Evolutionary conservation across 305 asterid species (phyloP).

Genomic region (Ilex paraguariensis): DNA sequence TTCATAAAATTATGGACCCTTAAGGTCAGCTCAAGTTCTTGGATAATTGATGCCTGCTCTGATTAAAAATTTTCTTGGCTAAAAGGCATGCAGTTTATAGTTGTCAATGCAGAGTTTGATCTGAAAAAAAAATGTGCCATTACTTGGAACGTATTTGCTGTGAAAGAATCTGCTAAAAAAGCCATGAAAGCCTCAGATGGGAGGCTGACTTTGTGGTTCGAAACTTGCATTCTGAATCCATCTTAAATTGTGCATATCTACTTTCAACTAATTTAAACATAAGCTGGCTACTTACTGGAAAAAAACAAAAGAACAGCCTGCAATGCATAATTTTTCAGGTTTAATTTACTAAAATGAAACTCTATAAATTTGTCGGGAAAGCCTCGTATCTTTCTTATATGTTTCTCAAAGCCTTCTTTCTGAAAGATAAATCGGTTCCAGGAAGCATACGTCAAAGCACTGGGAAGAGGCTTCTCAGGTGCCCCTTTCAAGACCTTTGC

Average conservation of each 20-base stretch:
- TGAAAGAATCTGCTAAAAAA: neutral
- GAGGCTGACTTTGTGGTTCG: neutral
- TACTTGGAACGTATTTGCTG: neutral
- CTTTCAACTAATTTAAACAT: too few relatives aligned
- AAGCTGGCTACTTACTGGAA: too few relatives aligned
- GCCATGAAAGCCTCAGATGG: neutral
- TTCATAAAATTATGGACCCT: slow-evolving; percentile 89
- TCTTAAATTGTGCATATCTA: too few relatives aligned
- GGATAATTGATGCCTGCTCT: neutral
- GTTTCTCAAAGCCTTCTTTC: neutral
- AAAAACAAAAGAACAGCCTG: neutral
- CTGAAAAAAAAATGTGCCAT: too few relatives aligned
- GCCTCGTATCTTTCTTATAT: neutral
- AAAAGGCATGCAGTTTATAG: neutral
- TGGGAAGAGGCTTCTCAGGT: slow-evolving; percentile 85
- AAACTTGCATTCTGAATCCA: too few relatives aligned
- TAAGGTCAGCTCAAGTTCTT: slow-evolving; percentile 38
- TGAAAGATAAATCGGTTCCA: slow-evolving; percentile 21
- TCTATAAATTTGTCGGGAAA: too few relatives aligned
- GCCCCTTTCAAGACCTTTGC: slow-evolving; percentile 87
- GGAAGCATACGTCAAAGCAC: slow-evolving; percentile 97
- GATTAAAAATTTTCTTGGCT: neutral
- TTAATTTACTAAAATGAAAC: neutral
- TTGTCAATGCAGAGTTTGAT: neutral
- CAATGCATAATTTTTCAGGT: neutral